A percentile compares a stretch with the other conserved stretches of the same genome.
Evolutionary conservation across 1,284 basidiomycete genomes (phyloP).

Genomic region (Taiwanofungus camphoratus): DNA sequence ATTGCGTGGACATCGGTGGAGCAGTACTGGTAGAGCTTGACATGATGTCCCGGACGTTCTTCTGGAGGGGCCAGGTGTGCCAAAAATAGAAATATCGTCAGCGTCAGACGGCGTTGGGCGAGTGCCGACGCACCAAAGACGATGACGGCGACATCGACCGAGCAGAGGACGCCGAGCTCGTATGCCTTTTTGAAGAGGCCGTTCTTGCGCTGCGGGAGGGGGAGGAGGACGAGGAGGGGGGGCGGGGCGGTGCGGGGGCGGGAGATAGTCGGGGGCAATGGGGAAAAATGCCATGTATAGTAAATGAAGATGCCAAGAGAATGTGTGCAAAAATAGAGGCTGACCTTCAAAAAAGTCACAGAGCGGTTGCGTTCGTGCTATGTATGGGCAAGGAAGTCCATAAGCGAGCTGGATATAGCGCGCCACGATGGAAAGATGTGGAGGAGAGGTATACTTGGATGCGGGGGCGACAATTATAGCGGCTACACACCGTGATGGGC

Average conservation of each 20-base stretch:
- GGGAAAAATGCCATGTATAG: constrained; percentile 23
- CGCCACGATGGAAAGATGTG: constrained; percentile 7
- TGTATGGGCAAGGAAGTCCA: constrained; percentile 26
- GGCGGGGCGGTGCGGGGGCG: constrained; percentile 31
- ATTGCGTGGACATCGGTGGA: constrained; percentile 45
- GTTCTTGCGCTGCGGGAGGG: constrained; percentile 62
- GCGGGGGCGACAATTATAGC: constrained; percentile 17
- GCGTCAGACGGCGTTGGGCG: neutral
- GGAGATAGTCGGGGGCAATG: no score
- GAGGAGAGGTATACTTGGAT: constrained; percentile 21
- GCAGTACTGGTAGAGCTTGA: constrained; percentile 56
- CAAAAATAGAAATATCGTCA: constrained; percentile 10
- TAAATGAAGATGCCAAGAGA: constrained; percentile 30
- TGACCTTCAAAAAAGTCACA: constrained; percentile 86
- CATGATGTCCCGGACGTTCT: constrained; percentile 44
- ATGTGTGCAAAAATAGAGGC: constrained; percentile 29
- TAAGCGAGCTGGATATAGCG: constrained; percentile 22
- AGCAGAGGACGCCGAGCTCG: constrained; percentile 77
- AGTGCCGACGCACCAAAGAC: constrained; percentile 44
- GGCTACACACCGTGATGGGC: constrained; percentile 65
- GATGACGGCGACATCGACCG: constrained; percentile 65
- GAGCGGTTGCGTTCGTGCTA: constrained; percentile 89
- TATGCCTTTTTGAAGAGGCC: constrained; percentile 90
- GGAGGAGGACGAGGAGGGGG: constrained; percentile 22
- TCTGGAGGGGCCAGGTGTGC: constrained; percentile 23